Evolutionary conservation across 345 rosid species (phyloP), one percentile per base, ranked within the genome.

Genomic region (Clarkia xantiana): DNA sequence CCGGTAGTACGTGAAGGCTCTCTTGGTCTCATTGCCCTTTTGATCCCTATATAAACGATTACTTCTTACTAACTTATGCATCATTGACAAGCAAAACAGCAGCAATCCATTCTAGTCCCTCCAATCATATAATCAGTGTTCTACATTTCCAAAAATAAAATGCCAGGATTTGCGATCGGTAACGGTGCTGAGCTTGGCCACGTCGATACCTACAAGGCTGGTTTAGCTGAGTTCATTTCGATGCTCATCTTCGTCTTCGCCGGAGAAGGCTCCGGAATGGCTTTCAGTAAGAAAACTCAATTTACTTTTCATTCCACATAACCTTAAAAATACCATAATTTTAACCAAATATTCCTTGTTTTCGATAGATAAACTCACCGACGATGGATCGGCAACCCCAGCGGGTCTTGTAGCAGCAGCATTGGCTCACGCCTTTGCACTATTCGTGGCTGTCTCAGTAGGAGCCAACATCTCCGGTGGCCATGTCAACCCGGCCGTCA

Each of bases 221-320:
- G 63, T 17, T 67, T 78, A 11, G 84, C 89, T 0, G 82, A 81
- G 73, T 81, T 81, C 52, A 73, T 81, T 52, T 78, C 78, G 8
- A 61, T 75, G 70, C 75, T 81, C 40, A 81, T 81, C 40, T 77
- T 81, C n/a, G 82, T 81, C 40, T 81, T 81, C 8, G 89, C 89
- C 40, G 89, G 89, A 9, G 76, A 73, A 69, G 84, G 89, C 18
- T 75, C 89, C 16, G 88, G 84, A 65, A 77, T 81, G 80, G 89
- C 89, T 17, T 78, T 69, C 54, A 73, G 71, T 41, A 75, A 66
- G 78, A 60, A 45, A 4, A 46, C 17, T 40, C 2, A 1, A 10
- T 1, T 7, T 10, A 3, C n/a, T 18, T 41, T 8, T 16, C 7
- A 18, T 11, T 42, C 23, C 52, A 2, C 9, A 4, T 58, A 5